Base-by-base conservation (phyloP, 345 rosid species). In the Mangifera indica region DNA sequence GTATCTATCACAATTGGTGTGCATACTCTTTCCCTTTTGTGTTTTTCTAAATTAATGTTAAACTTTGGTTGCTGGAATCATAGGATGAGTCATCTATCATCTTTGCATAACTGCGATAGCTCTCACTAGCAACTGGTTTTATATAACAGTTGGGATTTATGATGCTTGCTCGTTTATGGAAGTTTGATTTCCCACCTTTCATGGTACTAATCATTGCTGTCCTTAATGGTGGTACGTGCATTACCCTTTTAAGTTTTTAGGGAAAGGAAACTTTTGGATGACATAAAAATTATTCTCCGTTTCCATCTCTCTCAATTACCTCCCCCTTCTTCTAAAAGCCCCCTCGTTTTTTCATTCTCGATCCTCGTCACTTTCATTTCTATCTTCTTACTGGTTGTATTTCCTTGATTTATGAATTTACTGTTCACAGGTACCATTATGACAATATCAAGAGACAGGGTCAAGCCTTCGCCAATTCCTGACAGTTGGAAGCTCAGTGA, bases 381-480 rank as follows among this genome's bases (percentile, higher is more conserved):
- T 13, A 48, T 34, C 40, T 34, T 34, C 32, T 18, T 15, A 10
- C 25, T 15, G 10, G 2, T 18, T 48, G 18, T 44, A 6, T 63
- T 25, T 52, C 29, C 64, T 15, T 37, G 64, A 51, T 52, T 8
- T 59, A 10, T 72, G 37, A 11, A 67, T 22, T 37, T 37, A 37
- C 29, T 52, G 2, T 49, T 72, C 62, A 44, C 48, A 88, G 93
- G 98, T 17, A 91, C 96, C 51, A 93, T 93, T 44, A 88, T 93
- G 98, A 93, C 97, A 58, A 93, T 93, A 72, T 93, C 98, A 45
- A 93, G 89, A 72, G 98, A 93, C 76, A 88, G 93, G 81, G 96
- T 93, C 57, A 91, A 88, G 81, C 93, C 97, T 72, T 91, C 97
- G 4, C 97, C 98, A 7, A 45, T 76, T 37, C 98, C 98, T 51